phyloP scores from a whole-genome alignment of 1,139 yeast genomes.

The Suhomyces terraborum region DNA sequence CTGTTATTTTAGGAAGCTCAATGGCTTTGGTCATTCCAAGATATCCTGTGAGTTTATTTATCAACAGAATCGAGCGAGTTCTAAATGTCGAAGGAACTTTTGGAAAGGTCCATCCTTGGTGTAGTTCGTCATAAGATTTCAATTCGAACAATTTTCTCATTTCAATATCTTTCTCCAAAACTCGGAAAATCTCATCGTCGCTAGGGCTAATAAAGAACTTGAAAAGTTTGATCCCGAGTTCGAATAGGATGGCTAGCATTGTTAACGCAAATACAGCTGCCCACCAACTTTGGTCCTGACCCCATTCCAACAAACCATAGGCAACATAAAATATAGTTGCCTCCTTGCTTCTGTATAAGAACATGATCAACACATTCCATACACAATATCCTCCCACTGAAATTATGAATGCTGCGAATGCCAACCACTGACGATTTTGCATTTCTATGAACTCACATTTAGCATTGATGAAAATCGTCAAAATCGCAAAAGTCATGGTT shows the following conservation, averaged over 20 bases:
- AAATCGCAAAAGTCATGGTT: slow-evolving; percentile 67
- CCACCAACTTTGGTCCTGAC: slow-evolving; percentile 85
- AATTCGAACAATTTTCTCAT: slow-evolving; percentile 72
- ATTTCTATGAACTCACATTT: slow-evolving; percentile 83
- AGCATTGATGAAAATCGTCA: slow-evolving; percentile 70
- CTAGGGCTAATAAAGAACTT: slow-evolving; percentile 61
- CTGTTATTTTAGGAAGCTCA: slow-evolving; percentile 2
- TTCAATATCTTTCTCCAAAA: slow-evolving; percentile 68
- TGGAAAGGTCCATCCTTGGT: slow-evolving; percentile 78
- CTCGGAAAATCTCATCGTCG: slow-evolving; percentile 79
- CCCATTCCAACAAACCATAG: slow-evolving; percentile 72
- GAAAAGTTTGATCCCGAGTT: slow-evolving; percentile 60
- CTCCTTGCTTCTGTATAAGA: slow-evolving; percentile 58
- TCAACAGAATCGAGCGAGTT: slow-evolving; percentile 15
- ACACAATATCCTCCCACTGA: slow-evolving; percentile 86
- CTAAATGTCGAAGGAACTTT: slow-evolving; percentile 41
- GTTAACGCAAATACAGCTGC: slow-evolving; percentile 61
- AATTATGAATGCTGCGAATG: slow-evolving; percentile 67
- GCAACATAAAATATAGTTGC: slow-evolving; percentile 72
- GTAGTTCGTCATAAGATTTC: slow-evolving; percentile 69
- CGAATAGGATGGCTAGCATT: slow-evolving; percentile 64
- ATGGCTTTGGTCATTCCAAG: slow-evolving; percentile 7
- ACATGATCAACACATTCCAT: slow-evolving; percentile 81
- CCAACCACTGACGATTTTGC: slow-evolving; percentile 75
- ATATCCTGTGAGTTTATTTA: slow-evolving; percentile 13